Percentiles rank a stretch among this genome's conserved stretches.
These are phyloP conservation scores for Saturnispora gosingensis DNA, from an alignment of 805 yeast genomes.

Conservation along the genomic window DNA sequence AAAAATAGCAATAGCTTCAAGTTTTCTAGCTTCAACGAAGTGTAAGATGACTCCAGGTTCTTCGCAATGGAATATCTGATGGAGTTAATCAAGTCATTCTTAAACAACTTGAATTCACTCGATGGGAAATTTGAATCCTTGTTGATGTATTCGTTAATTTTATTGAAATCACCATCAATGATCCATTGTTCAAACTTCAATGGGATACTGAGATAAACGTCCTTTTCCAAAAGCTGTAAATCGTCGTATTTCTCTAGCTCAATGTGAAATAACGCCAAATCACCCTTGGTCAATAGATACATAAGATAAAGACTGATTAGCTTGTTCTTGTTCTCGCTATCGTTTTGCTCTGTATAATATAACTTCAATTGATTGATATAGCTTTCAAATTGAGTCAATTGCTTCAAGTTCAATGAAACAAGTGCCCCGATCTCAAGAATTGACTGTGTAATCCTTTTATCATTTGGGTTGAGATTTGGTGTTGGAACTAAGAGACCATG, in stretches of 20 bases:
- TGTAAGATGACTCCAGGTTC: constrained; percentile 74
- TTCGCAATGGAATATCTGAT: constrained; percentile 80
- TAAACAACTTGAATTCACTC: constrained; percentile 71
- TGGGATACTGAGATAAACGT: constrained; percentile 70
- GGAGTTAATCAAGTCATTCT: constrained; percentile 64
- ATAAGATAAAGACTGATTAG: constrained; percentile 69
- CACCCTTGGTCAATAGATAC: constrained; percentile 71
- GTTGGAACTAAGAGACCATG: constrained; percentile 67
- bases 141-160: constrained; percentile 61
- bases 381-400: constrained; percentile 61
- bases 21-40: constrained; percentile 66
- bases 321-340: constrained; percentile 57
- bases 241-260: constrained; percentile 69
- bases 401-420: constrained; percentile 54
- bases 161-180: constrained; percentile 94
- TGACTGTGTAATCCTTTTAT: constrained; percentile 68
- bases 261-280: constrained; percentile 80
- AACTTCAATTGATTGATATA: constrained; percentile 66
- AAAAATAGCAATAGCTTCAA: constrained; percentile 74
- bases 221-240: constrained; percentile 49
- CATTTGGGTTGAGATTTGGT: constrained; percentile 40
- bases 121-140: constrained; percentile 52
- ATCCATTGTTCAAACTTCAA: constrained; percentile 85
- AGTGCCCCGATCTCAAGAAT: constrained; percentile 86
- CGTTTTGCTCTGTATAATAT: constrained; percentile 45